Base-by-base conservation (phyloP, 768 basidiomycete genomes). In the Boletales sp. region DNA sequence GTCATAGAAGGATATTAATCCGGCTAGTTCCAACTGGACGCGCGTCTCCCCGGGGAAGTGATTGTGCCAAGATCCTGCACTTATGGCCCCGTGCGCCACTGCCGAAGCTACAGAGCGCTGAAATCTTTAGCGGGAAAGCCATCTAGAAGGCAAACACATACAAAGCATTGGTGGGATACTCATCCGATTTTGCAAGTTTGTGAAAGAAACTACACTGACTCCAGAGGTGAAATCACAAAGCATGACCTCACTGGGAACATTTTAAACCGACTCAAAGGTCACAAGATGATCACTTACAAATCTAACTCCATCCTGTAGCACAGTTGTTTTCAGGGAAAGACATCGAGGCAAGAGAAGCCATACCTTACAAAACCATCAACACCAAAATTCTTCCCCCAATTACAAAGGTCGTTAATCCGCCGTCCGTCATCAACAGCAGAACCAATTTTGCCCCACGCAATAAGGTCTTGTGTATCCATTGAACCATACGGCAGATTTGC, bases 171-270 rank as follows among this genome's bases (percentile, higher is more conserved):
- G 15, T 11, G 35, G 25, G 2, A 37, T 2, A 7, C 13, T 25
- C 5, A 10, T 25, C 30, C 19, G n/a, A 8, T 17, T 5, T 4
- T 14, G 5, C 19, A 77, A 55, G 28, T 74, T 64, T 6, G 67
- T 55, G 55, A 74, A 72, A 13, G 77, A 74, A 8, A 73, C 68
- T 1, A 67, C 54, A 13, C 72, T 59, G 5, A 79, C 60, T 7
- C 74, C 74, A 1, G 61, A 54, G 1, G 62, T 68, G 51, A 80
- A 77, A 53, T 78, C 67, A 53, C 77, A 80, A 8, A 77, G 60
- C 72, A 78, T 76, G n/a, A 77, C 62, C 61, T 80, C 78, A 50
- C 76, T 78, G 44, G 42, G 13, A 10, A n/a, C 25, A 6, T 6
- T 17, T 38, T 34, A 28, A 18, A 38, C 9, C 57, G 57, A 65